These are phyloP conservation scores for Beauveria pseudobassiana DNA, from an alignment of 2,329 filamentous ascomycete species.

Conservation along the genomic window DNA sequence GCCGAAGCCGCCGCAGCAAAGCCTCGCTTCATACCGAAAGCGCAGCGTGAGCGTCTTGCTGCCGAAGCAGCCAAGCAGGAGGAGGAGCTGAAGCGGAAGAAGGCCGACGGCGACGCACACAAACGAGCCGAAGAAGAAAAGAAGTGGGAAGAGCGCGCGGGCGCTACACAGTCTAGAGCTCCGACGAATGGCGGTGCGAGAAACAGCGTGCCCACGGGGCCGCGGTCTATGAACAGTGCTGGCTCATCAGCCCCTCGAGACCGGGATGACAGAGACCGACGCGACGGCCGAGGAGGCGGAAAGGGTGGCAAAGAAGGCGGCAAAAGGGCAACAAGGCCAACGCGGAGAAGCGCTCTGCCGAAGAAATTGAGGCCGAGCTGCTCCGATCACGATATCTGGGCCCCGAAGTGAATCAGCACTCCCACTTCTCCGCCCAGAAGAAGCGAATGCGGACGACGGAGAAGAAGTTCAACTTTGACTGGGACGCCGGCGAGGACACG, in stretches of 20 bases:
- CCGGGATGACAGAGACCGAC: conserved; percentile 39
- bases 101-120: conserved; percentile 52
- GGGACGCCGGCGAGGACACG: conserved; percentile 93
- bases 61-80: conserved; percentile 70
- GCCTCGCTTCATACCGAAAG: conserved; percentile 80
- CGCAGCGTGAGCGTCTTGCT: conserved; percentile 71
- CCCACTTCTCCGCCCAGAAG: conserved; percentile 90
- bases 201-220: conserved; percentile 56
- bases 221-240: conserved; percentile 42
- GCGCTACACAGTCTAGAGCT: conserved; percentile 19
- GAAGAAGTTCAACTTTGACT: conserved; percentile 98
- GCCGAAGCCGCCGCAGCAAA: conserved; percentile 78
- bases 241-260: conserved; percentile 28
- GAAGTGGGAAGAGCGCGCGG: conserved; percentile 26
- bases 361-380: conserved; percentile 65
- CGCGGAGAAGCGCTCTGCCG: conserved; percentile 36
- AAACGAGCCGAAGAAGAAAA: conserved; percentile 60
- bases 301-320: conserved; percentile 20
- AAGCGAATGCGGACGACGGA: conserved; percentile 88
- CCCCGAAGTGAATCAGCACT: conserved; percentile 71
- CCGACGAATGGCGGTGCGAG: conserved; percentile 20
- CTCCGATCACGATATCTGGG: conserved; percentile 85
- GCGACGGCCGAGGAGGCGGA: conserved; percentile 35
- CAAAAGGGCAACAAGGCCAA: conserved; percentile 29
- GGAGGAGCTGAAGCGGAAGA: conserved; percentile 48